Evolutionary conservation across 805 yeast species (phyloP).

Genomic region (Myxozyma neotropica): DNA sequence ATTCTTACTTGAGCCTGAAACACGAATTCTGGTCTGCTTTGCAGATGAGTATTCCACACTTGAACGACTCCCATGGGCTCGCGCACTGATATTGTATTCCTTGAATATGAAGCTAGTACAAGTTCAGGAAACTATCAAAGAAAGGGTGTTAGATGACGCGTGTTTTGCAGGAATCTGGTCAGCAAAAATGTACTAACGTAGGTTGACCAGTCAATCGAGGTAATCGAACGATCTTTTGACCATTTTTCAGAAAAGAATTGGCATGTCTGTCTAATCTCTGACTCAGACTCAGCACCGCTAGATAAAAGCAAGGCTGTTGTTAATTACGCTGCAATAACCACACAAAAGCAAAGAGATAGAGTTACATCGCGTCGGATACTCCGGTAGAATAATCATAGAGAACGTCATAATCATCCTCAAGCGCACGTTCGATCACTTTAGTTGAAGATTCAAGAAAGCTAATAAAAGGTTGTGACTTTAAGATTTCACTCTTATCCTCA

Average conservation of each 20-base stretch:
- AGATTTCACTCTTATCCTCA: slow-evolving; percentile 2
- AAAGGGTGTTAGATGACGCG: no score
- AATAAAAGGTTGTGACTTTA: slow-evolving; percentile 1
- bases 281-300: slow-evolving; percentile 18
- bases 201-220: slow-evolving; percentile 44
- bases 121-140: slow-evolving; percentile 40
- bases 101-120: slow-evolving; percentile 42
- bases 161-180: no score
- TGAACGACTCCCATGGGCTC: slow-evolving; percentile 41
- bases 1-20: slow-evolving; percentile 44
- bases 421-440: slow-evolving; percentile 41
- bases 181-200: slow-evolving; percentile 26
- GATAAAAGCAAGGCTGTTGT: not conserved
- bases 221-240: slow-evolving; percentile 40
- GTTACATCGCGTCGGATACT: slow-evolving; percentile 8
- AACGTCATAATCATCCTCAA: slow-evolving; percentile 40
- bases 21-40: slow-evolving; percentile 46
- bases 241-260: slow-evolving; percentile 33
- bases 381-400: slow-evolving; percentile 38
- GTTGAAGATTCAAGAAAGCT: slow-evolving; percentile 28
- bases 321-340: not conserved
- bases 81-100: slow-evolving; percentile 29
- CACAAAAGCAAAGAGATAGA: not conserved
- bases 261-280: slow-evolving; percentile 27
- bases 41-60: slow-evolving; percentile 45